phyloP scores from a whole-genome alignment of 768 basidiomycete species.

The Lactarius evosmus region DNA sequence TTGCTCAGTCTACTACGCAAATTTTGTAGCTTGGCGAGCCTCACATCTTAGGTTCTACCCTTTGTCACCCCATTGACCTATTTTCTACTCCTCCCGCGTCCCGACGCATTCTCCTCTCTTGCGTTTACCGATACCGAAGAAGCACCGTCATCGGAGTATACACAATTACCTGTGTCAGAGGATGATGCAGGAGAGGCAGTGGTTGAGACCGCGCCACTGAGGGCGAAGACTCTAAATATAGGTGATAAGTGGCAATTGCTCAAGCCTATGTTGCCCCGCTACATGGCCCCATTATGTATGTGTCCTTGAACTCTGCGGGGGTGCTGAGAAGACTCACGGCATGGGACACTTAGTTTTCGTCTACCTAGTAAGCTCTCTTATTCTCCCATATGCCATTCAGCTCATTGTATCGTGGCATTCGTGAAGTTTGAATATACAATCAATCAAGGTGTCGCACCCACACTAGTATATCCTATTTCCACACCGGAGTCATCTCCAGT shows the following conservation, averaged over 20 bases:
- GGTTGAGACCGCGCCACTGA: constrained; percentile 28
- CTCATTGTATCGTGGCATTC: constrained; percentile 7
- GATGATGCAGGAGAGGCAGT: constrained; percentile 30
- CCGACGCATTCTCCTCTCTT: constrained; percentile 45
- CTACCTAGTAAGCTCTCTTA: constrained; percentile 48
- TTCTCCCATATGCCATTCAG: constrained; percentile 4
- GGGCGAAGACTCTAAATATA: constrained; percentile 49
- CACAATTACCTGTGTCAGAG: constrained; percentile 38
- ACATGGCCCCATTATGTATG: constrained; percentile 93
- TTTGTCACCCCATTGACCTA: constrained; percentile 75
- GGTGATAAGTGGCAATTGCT: constrained; percentile 80
- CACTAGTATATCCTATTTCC: constrained; percentile 84
- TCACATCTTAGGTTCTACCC: constrained; percentile 63
- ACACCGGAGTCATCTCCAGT: constrained; percentile 53
- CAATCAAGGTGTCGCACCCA: constrained; percentile 88
- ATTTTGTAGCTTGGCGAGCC: constrained; percentile 5
- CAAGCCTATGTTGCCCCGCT: constrained; percentile 71
- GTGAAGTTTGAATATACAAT: constrained; percentile 85
- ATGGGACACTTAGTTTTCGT: constrained; percentile 46
- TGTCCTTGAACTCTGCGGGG: constrained; percentile 22
- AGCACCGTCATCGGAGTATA: constrained; percentile 39
- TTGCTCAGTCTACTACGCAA: constrained; percentile 30
- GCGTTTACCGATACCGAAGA: constrained; percentile 31
- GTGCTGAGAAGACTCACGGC: background rate
- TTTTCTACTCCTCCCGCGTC: constrained; percentile 70